A percentile compares a stretch with the other conserved stretches of the same genome.
Evolutionary conservation across 2,329 filamentous ascomycete genomes (phyloP).

Genomic region (Penicillium carneum): DNA sequence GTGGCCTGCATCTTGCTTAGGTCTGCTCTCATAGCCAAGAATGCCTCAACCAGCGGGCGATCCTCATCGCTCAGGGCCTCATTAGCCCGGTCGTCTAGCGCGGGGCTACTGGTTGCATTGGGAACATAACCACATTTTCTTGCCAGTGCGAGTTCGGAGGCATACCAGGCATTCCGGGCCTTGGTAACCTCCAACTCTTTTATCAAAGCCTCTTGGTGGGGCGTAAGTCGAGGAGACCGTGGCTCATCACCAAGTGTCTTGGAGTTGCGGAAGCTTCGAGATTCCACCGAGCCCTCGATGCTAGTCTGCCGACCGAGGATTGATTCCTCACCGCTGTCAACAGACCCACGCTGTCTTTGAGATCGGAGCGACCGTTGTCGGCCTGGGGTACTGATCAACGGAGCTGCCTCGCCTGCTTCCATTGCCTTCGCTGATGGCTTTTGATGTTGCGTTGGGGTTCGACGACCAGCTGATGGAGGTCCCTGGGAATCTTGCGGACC

Average conservation of each 20-base stretch:
- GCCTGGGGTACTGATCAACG: conserved; percentile 52
- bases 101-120: conserved; percentile 72
- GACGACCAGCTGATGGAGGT: conserved; percentile 65
- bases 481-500: conserved; percentile 55
- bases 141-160: conserved; percentile 89
- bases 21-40: conserved; percentile 89
- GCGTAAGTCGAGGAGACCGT: conserved; percentile 54
- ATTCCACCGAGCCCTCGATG: conserved; percentile 52
- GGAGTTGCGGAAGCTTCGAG: conserved; percentile 50
- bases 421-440: conserved; percentile 54
- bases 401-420: conserved; percentile 57
- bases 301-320: conserved; percentile 52
- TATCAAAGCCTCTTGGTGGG: conserved; percentile 68
- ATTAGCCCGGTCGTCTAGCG: conserved; percentile 75
- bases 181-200: conserved; percentile 87
- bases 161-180: conserved; percentile 94
- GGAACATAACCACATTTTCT: conserved; percentile 86
- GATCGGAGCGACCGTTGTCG: conserved; percentile 63
- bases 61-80: conserved; percentile 92
- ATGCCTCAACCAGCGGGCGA: conserved; percentile 86
- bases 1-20: conserved; percentile 86
- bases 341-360: conserved; percentile 67
- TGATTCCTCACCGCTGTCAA: conserved; percentile 72
- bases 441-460: conserved; percentile 66
- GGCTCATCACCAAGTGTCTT: conserved; percentile 54